These are phyloP conservation scores for Anthracocystis walkeri DNA, from an alignment of 1,284 basidiomycete genomes.

Conservation along the genomic window DNA sequence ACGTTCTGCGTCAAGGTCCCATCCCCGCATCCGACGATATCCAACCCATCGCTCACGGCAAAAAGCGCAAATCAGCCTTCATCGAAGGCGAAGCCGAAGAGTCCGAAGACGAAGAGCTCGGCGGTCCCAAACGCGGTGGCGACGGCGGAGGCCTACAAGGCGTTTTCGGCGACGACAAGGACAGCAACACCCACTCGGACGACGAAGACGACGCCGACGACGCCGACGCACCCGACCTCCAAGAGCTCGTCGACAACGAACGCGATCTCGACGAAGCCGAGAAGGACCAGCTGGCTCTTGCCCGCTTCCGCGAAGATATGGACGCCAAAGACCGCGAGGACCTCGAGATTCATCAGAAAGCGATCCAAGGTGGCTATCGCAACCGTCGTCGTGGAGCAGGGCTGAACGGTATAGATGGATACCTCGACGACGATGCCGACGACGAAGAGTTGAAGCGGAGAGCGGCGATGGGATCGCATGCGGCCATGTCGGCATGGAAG, in stretches of 20 bases:
- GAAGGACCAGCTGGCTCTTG: conserved; percentile 57
- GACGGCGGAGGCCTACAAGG: conserved; percentile 60
- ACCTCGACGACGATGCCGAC: conserved; percentile 66
- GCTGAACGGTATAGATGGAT: conserved; percentile 49
- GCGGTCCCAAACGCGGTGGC: conserved; percentile 25
- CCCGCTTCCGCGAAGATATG: conserved; percentile 56
- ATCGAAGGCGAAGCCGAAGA: conserved; percentile 68
- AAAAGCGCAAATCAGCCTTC: conserved; percentile 57
- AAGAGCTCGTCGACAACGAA: conserved; percentile 63
- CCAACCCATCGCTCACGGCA: conserved; percentile 6
- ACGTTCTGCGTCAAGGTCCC: conserved; percentile 23
- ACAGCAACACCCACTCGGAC: conserved; percentile 21
- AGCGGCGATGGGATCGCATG: conserved; percentile 33
- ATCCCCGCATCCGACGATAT: not conserved
- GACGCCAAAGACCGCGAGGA: conserved; percentile 57
- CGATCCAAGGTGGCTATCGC: conserved; percentile 53
- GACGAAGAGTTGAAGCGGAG: conserved; percentile 55
- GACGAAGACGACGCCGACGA: conserved; percentile 58
- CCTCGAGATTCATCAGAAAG: conserved; percentile 60
- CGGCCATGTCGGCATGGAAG: conserved; percentile 30
- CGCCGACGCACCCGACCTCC: conserved; percentile 60
- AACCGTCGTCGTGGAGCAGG: conserved; percentile 45
- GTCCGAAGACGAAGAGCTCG: conserved; percentile 63
- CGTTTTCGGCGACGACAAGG: conserved; percentile 56
- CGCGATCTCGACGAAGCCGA: conserved; percentile 60